Evolutionary conservation across 2,329 filamentous ascomycete genomes (phyloP).

Genomic region (Fusarium guadeloupense): DNA sequence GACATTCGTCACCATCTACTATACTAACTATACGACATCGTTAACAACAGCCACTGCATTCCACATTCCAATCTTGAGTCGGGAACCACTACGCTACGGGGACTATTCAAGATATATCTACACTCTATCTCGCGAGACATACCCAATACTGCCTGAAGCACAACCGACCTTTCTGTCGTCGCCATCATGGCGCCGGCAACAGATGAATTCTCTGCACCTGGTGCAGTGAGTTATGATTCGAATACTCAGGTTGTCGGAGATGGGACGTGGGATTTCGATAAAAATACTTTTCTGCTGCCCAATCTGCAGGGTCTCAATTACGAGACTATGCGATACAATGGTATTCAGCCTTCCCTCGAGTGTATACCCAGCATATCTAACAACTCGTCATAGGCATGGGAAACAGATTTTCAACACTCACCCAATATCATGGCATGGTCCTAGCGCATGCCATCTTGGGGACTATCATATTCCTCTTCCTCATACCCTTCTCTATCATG

Average conservation of each 20-base stretch:
- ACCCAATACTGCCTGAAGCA: conserved; percentile 35
- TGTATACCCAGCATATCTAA: conserved; percentile 14
- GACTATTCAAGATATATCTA: neutral
- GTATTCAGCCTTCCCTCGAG: conserved; percentile 54
- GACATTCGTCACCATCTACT: conserved; percentile 26
- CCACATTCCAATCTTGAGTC: conserved; percentile 23
- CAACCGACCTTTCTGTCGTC: conserved; percentile 45
- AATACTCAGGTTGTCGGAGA: conserved; percentile 81
- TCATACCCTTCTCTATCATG: conserved; percentile 79
- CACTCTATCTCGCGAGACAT: conserved; percentile 12
- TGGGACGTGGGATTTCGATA: conserved; percentile 82
- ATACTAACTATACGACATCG: conserved; percentile 3
- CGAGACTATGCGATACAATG: conserved; percentile 86
- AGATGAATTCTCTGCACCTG: conserved; percentile 72
- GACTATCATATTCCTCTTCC: conserved; percentile 76
- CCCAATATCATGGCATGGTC: conserved; percentile 76
- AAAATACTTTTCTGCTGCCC: conserved; percentile 80
- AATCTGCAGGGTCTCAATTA: conserved; percentile 81
- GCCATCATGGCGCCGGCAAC: conserved; percentile 69
- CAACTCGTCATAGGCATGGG: conserved; percentile 72
- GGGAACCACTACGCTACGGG: conserved; percentile 2
- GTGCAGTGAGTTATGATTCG: conserved; percentile 77
- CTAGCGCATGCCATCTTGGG: conserved; percentile 77
- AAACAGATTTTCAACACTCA: conserved; percentile 76
- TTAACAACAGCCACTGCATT: conserved; percentile 23